phyloP scores from a whole-genome alignment of 257 asterid species.

The Primulina huaijiensis region DNA sequence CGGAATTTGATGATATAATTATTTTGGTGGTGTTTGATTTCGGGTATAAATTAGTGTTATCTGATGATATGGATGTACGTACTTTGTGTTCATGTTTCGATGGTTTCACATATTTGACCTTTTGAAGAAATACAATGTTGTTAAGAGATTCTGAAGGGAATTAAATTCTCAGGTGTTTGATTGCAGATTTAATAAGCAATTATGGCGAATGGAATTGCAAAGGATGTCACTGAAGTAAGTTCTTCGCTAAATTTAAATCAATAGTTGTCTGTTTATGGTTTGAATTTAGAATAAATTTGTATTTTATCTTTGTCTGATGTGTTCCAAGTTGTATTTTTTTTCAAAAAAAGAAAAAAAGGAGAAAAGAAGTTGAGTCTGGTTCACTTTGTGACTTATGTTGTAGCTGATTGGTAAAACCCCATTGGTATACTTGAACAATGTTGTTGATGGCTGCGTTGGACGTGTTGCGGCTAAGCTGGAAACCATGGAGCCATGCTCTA shows the following conservation, averaged over 20 bases:
- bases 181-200: conserved; percentile 18
- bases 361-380: neutral
- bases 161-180: neutral
- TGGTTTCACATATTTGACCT: neutral
- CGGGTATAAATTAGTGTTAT: neutral
- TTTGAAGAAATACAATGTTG: neutral
- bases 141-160: neutral
- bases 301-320: neutral
- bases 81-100: neutral
- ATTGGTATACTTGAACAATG: conserved; percentile 42
- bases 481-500: conserved; percentile 45
- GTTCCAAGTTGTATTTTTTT: neutral
- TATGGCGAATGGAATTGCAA: conserved; percentile 38
- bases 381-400: neutral
- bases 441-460: conserved; percentile 44
- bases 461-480: conserved; percentile 46
- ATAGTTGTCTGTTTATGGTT: conserved; percentile 7
- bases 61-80: neutral
- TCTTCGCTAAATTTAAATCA: neutral
- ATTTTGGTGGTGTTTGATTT: no score
- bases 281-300: neutral
- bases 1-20: neutral
- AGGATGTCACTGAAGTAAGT: conserved; percentile 45
- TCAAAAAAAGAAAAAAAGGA: neutral
- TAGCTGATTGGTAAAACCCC: conserved; percentile 49